Evolutionary conservation across 345 rosid genomes (phyloP).

Genomic region (Citrus mangshanensis): DNA sequence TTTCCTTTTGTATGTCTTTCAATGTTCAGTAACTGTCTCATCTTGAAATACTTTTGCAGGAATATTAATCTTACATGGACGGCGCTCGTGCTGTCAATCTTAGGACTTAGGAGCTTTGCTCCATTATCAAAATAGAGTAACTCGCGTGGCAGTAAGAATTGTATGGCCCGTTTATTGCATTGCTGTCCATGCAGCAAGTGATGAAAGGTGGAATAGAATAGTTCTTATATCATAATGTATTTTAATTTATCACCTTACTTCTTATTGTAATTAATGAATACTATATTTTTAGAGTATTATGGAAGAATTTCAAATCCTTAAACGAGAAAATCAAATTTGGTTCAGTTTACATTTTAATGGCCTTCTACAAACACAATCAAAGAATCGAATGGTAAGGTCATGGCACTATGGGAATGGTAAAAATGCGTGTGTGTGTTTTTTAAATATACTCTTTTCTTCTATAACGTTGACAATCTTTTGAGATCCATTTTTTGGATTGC

Average conservation of each 20-base stretch:
- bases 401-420: slow-evolving; percentile 92
- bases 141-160: slow-evolving; percentile 91
- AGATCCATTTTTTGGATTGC: not conserved
- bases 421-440: not conserved
- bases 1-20: no score
- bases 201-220: slow-evolving; percentile 47
- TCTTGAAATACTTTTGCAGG: not conserved
- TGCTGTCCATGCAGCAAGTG: slow-evolving; percentile 97
- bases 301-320: slow-evolving; percentile 77
- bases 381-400: slow-evolving; percentile 77
- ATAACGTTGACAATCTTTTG: slow-evolving; percentile 7
- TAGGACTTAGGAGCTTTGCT: slow-evolving; percentile 67
- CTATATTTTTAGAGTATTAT: slow-evolving; percentile 57
- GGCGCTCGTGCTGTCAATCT: slow-evolving; percentile 68
- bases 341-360: slow-evolving; percentile 64
- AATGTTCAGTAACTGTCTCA: no score
- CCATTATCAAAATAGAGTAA: slow-evolving; percentile 88
- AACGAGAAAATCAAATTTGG: slow-evolving; percentile 47
- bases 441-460: not conserved
- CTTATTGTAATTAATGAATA: no score
- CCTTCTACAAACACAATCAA: slow-evolving; percentile 68
- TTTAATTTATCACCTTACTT: not conserved
- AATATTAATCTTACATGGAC: slow-evolving; percentile 54
- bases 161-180: slow-evolving; percentile 90
- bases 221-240: not conserved